phyloP scores from a whole-genome alignment of 768 basidiomycete species.

The Gymnopilus junonius region DNA sequence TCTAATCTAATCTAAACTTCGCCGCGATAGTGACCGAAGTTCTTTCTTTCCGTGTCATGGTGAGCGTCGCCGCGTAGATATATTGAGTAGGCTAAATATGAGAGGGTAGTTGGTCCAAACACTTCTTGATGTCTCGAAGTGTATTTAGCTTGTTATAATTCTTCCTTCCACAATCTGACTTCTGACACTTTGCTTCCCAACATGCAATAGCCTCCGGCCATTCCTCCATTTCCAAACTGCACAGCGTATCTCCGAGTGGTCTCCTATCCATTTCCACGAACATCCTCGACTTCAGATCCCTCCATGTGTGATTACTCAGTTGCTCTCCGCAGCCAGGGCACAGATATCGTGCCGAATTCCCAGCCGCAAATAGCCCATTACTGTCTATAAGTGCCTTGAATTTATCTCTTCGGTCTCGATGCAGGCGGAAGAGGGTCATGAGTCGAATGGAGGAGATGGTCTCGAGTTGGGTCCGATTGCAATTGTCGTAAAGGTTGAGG shows the following conservation, averaged over 20 bases:
- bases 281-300: constrained; percentile 43
- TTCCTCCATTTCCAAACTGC: constrained; percentile 43
- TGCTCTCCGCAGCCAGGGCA: constrained; percentile 38
- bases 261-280: constrained; percentile 42
- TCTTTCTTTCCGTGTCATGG: too few relatives aligned
- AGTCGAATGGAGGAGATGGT: constrained; percentile 38
- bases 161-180: constrained; percentile 32
- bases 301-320: constrained; percentile 42
- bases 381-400: constrained; percentile 42
- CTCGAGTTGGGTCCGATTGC: constrained; percentile 34
- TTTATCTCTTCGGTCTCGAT: constrained; percentile 41
- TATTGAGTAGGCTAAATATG: constrained; percentile 6
- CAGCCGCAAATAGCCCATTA: constrained; percentile 39
- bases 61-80: too few relatives aligned
- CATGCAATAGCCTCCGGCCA: constrained; percentile 46
- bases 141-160: constrained; percentile 41
- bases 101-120: constrained; percentile 31
- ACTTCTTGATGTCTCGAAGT: constrained; percentile 34
- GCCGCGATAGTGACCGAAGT: too few relatives aligned
- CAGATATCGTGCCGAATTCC: constrained; percentile 34
- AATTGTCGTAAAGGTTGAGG: constrained; percentile 41
- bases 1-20: too few relatives aligned
- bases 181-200: constrained; percentile 41
- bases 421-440: constrained; percentile 43
- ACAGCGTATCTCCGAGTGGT: constrained; percentile 42